phyloP scores from a whole-genome alignment of 352 stramenopile genomes.

The Phytophthora pistaciae region DNA sequence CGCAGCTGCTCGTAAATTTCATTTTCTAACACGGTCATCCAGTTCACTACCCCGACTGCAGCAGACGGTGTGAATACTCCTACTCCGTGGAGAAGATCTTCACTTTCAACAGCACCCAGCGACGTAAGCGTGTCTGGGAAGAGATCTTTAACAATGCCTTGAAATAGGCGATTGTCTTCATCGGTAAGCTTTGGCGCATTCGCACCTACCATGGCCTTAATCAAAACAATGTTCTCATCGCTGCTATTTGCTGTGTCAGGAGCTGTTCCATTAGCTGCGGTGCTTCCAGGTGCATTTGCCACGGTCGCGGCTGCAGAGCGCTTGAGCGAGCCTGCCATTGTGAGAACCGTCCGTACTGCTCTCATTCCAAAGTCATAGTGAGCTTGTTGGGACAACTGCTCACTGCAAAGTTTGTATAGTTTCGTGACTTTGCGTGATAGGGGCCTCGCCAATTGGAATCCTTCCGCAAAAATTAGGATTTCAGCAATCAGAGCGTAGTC shows the following conservation, averaged over 20 bases:
- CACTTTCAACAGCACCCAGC: conserved; percentile 21
- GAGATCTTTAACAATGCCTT: conserved; percentile 89
- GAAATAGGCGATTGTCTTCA: conserved; percentile 91
- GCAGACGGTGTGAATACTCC: conserved; percentile 18
- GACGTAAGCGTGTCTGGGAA: conserved; percentile 67
- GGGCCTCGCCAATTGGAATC: conserved; percentile 73
- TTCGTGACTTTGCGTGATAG: conserved; percentile 79
- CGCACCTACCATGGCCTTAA: conserved; percentile 94
- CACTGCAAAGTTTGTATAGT: conserved; percentile 85
- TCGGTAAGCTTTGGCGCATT: conserved; percentile 94
- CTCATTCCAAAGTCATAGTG: conserved; percentile 93
- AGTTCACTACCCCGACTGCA: conserved; percentile 11
- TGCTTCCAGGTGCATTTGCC: conserved; percentile 4
- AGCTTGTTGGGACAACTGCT: conserved; percentile 85
- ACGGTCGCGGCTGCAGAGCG: conserved; percentile 22
- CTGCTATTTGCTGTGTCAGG: conserved; percentile 14
- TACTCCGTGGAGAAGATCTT: conserved; percentile 27
- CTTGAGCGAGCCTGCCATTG: conserved; percentile 79
- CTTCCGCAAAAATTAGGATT: conserved; percentile 86
- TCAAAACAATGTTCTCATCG: conserved; percentile 88
- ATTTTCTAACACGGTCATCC: conserved; percentile 69
- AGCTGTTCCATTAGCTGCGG: conserved; percentile 6
- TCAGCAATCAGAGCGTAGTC: conserved; percentile 88
- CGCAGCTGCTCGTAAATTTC: conserved; percentile 84
- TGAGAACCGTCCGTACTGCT: conserved; percentile 84